A percentile compares a stretch with the other conserved stretches of the same genome.
phyloP scores from a whole-genome alignment of 768 basidiomycete species.

The Tylopilus sp. region DNA sequence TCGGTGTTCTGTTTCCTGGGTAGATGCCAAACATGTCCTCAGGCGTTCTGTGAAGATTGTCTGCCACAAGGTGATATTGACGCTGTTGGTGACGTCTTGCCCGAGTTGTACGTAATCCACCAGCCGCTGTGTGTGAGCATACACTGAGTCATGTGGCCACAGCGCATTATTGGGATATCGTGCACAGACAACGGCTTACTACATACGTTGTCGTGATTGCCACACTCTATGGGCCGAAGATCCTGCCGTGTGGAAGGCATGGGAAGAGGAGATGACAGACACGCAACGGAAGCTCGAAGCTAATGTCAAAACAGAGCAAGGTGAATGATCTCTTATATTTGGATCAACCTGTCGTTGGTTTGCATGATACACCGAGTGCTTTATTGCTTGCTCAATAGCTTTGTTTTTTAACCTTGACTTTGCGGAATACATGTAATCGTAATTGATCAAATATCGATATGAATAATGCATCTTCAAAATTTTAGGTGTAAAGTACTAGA shows the following conservation, averaged over 20 bases:
- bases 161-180: conserved; percentile 43
- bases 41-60: conserved; percentile 63
- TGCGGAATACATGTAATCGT: no score
- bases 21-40: conserved; percentile 58
- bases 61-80: conserved; percentile 47
- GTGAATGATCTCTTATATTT: background rate
- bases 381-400: background rate
- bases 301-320: background rate
- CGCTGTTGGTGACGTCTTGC: conserved; percentile 50
- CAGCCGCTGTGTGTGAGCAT: background rate
- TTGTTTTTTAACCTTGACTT: background rate
- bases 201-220: conserved; percentile 51
- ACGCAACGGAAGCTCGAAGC: conserved; percentile 34
- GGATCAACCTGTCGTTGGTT: background rate
- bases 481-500: no score
- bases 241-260: conserved; percentile 37
- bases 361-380: background rate
- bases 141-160: conserved; percentile 3
- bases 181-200: conserved; percentile 37
- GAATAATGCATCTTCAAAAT: no score
- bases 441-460: no score
- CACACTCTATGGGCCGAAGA: conserved; percentile 34
- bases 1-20: background rate
- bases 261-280: conserved; percentile 42
- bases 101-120: conserved; percentile 49